Evolutionary conservation across 208 protist genomes (phyloP).

Genomic region (Porcisia hertigi): DNA sequence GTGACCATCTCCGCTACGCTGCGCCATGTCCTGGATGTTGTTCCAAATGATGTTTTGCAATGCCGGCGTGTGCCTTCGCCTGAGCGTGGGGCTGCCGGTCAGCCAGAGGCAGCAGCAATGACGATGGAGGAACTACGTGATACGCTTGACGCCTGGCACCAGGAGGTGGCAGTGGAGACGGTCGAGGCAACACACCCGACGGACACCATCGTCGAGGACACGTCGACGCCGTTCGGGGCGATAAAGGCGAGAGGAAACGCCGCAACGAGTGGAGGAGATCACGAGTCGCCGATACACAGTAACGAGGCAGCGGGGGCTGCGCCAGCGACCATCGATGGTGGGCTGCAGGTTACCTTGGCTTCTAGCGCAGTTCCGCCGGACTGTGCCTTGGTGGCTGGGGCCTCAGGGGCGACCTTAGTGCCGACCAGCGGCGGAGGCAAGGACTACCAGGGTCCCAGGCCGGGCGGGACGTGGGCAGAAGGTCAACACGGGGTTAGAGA

Average conservation of each 20-base stretch:
- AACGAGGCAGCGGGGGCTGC: background rate
- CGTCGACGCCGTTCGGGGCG: background rate
- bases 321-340: background rate
- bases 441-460: background rate
- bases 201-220: background rate
- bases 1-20: slow-evolving; percentile 46
- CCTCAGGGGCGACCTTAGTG: background rate
- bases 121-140: slow-evolving; percentile 19
- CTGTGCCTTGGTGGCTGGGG: background rate
- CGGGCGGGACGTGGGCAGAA: background rate
- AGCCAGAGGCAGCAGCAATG: background rate
- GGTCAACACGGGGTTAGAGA: background rate
- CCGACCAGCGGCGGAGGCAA: background rate
- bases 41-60: slow-evolving; percentile 13
- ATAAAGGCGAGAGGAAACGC: background rate
- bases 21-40: slow-evolving; percentile 41
- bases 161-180: slow-evolving; percentile 6
- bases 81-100: background rate
- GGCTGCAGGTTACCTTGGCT: background rate
- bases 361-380: background rate
- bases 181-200: background rate
- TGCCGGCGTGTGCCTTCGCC: slow-evolving; percentile 13
- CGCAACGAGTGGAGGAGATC: background rate
- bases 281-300: background rate
- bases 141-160: slow-evolving; percentile 20